Evolutionary conservation across 2,329 filamentous ascomycete genomes (phyloP).

Genomic region (Curvularia eragrostidis): DNA sequence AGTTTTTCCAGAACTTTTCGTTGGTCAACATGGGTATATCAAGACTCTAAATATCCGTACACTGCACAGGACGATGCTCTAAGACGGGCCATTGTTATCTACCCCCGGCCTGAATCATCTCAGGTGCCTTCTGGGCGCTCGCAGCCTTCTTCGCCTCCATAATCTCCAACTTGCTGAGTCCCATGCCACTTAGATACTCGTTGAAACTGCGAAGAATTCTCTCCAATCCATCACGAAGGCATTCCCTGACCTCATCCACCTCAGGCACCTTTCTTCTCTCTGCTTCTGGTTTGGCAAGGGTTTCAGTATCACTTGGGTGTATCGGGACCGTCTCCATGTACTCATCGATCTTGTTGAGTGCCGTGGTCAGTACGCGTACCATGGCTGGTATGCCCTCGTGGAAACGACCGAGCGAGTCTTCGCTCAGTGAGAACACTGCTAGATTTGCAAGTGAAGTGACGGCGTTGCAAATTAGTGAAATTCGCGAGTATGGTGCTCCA

Average conservation of each 20-base stretch:
- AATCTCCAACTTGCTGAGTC: conserved; percentile 74
- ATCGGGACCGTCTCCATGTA: conserved; percentile 66
- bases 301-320: conserved; percentile 81
- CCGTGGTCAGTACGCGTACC: conserved; percentile 73
- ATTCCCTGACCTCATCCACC: conserved; percentile 72
- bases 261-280: conserved; percentile 60
- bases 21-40: conserved; percentile 1
- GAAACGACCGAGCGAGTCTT: conserved; percentile 88
- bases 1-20: neutral
- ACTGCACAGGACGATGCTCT: neutral
- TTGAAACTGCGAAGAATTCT: conserved; percentile 75
- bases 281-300: conserved; percentile 55
- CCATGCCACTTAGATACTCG: conserved; percentile 73
- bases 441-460: conserved; percentile 73
- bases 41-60: conserved; percentile 6
- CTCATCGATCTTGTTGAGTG: conserved; percentile 71
- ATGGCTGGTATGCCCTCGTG: conserved; percentile 78
- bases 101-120: conserved; percentile 31
- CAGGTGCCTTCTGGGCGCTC: conserved; percentile 23
- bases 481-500: conserved; percentile 74
- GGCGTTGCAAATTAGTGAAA: conserved; percentile 55
- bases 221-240: conserved; percentile 69
- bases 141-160: conserved; percentile 60
- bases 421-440: conserved; percentile 73
- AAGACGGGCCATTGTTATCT: neutral